These are phyloP conservation scores for Phytophthora boehmeriae DNA, from an alignment of 352 stramenopile genomes.

Conservation along the genomic window DNA sequence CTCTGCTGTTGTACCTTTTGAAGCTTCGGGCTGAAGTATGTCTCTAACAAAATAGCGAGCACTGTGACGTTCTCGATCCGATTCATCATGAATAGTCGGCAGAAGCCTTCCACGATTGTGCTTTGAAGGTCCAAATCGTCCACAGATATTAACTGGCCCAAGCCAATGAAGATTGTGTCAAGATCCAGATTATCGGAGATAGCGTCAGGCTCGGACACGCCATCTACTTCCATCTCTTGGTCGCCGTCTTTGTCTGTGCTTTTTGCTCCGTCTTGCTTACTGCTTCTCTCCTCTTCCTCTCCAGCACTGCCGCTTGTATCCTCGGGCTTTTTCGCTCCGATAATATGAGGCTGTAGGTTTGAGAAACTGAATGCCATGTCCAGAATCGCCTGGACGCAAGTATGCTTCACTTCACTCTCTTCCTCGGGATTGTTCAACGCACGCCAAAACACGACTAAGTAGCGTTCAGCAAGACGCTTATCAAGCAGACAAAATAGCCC, in stretches of 20 bases:
- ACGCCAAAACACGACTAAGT: constrained; percentile 82
- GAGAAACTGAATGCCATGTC: constrained; percentile 74
- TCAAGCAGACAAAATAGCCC: constrained; percentile 77
- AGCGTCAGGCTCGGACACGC: constrained; percentile 16
- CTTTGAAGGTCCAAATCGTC: constrained; percentile 77
- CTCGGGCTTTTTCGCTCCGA: constrained; percentile 31
- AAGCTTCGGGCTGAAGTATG: constrained; percentile 69
- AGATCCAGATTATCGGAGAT: constrained; percentile 50
- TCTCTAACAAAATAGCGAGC: constrained; percentile 69
- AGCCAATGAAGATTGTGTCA: constrained; percentile 61
- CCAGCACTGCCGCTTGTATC: constrained; percentile 13
- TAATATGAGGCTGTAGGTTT: constrained; percentile 58
- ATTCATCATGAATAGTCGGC: constrained; percentile 75
- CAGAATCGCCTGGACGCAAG: constrained; percentile 73
- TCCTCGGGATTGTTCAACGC: constrained; percentile 81
- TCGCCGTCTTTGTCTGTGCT: constrained; percentile 21
- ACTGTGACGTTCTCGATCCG: constrained; percentile 69
- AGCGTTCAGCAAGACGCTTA: constrained; percentile 64
- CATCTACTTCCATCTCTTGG: constrained; percentile 31
- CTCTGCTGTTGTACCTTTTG: constrained; percentile 56
- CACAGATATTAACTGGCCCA: constrained; percentile 55
- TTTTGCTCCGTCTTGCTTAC: constrained; percentile 22
- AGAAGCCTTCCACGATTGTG: constrained; percentile 79
- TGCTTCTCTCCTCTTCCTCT: constrained; percentile 5
- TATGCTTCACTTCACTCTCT: constrained; percentile 79